Conservation (phyloP, 768 basidiomycete genomes). For the Auricularia cornea region DNA sequence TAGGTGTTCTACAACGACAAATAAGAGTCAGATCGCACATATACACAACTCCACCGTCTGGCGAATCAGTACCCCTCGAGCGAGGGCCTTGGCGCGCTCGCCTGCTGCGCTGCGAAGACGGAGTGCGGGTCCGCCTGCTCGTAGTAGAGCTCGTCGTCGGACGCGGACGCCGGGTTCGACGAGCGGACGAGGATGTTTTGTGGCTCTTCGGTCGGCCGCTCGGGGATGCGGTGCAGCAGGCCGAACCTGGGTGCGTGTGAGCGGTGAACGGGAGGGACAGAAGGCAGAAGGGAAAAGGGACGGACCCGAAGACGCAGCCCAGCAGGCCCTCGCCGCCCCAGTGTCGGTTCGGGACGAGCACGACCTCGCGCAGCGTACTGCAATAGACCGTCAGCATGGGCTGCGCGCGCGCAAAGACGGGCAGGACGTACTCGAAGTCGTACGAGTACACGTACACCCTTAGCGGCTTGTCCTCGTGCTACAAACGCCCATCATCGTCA, state of each 20-base stretch:
- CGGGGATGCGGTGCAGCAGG: neutral
- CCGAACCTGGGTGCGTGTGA: neutral
- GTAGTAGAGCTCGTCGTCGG: neutral
- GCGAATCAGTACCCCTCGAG: no score
- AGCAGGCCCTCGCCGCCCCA: slow-evolving; percentile 97
- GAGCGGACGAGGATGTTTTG: no score
- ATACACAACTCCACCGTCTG: no score
- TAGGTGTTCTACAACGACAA: no score
- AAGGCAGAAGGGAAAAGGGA: no score
- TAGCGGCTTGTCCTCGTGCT: slow-evolving; percentile 92
- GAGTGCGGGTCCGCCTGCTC: neutral
- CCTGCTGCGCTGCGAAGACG: no score
- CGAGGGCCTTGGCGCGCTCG: no score
- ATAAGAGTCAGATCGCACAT: no score
- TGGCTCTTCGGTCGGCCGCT: neutral
- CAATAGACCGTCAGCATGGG: slow-evolving; percentile 3
- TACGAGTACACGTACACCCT: slow-evolving; percentile 94
- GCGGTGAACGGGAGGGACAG: neutral
- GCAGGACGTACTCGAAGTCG: slow-evolving; percentile 75
- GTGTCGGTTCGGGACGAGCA: slow-evolving; percentile 89
- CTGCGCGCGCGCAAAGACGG: slow-evolving; percentile 2
- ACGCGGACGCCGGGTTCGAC: neutral
- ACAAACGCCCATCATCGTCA: slow-evolving; percentile 6
- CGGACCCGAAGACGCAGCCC: slow-evolving; percentile 92
- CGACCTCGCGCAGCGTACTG: slow-evolving; percentile 87